Base-by-base conservation (phyloP, 1,139 yeast species). In the Candida glucosophila region DNA sequence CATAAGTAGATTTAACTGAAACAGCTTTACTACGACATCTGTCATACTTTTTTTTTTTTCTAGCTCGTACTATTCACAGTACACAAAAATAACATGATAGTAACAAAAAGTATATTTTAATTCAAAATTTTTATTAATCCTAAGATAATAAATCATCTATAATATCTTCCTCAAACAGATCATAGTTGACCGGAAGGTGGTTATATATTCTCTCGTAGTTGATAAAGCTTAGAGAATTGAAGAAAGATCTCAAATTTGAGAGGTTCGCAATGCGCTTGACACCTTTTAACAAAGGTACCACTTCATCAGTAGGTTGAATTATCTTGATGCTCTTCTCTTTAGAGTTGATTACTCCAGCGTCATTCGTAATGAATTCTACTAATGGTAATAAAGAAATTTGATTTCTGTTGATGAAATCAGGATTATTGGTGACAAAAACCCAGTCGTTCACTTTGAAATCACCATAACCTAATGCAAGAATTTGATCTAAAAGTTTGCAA, bases 371-470 rank as follows among this genome's bases (percentile, higher is more conserved):
- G 35, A 55, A 57, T 38, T 74, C 81, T 18, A 70, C 52, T 12
- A 72, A 39, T 0, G 77, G 55, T 26, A 59, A 46, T 23, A 58
- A 36, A 1, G 47, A 40, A 8, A 43, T 42, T 33, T 65, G 52
- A 5, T 39, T 41, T 6, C 61, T 52, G 38, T 65, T 67, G 17
- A 74, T 63, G 6, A 82, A 75, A 36, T 79, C 86, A 19, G 78
- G 67, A 14, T 72, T 75, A 37, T 80, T 82, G 17, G 78, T 67
- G 9, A 88, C 69, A 48, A 85, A 90, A 2, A 88, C 58, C 97
- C 97, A 90, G 41, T 83, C 90, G 38, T 72, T 66, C 37, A 80
- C 52, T 41, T 77, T 78, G 50, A 90, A 88, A 28, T 85, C 95
- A 43, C 86, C 96, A 27, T 66, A 66, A 20, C 76, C 71, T 27